Evolutionary conservation across 75 land plant genomes (phyloP), one percentile per base, ranked within the genome.

Genomic region (Pinus albicaulis): DNA sequence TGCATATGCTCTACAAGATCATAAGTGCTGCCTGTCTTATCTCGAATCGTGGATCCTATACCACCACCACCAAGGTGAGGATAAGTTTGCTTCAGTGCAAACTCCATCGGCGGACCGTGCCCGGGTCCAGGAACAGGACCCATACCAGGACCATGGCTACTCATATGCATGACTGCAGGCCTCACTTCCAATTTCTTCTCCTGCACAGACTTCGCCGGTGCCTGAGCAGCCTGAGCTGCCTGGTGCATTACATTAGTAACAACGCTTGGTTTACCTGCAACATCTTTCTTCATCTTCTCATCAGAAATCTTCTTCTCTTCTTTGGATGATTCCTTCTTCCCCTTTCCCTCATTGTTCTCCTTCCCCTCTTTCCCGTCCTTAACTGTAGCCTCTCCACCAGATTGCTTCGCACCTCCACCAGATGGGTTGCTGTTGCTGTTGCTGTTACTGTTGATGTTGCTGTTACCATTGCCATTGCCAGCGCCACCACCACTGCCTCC

Each of bases 1-100:
- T 82, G 75, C 95, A 92, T 92, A 44, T 88, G 87, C 87, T 92
- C 95, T 12, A 92, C 95, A 3, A 92, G 89, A 74, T 90, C 95
- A 77, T 90, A 90, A 53, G 92, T 81, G 79, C 80, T 80, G 14
- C 80, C 62, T 17, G 80, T 76, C 75, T 64, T 81, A 3, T 81
- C 83, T 23, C 57, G 48, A 41, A 38, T 68, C 23, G 38, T n/a
- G 13, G 75, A 69, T 20, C 78, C 79, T 3, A 77, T 16, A 3
- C 75, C 80, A 53, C 71, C 24, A 26, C 57, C 55, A 22, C 74
- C 74, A 26, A 72, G 24, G 1, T 63, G 78, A 4, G 82, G 82
- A 17, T 59, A 62, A 16, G 82, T 81, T 26, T 81, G 74, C 72
- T 81, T 81, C 26, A 81, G 55, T 66, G 73, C 38, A 66, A 65